Evolutionary conservation across 2,329 filamentous ascomycete species (phyloP), one percentile per base, ranked within the genome.

Genomic region (Fusarium subtropicale): DNA sequence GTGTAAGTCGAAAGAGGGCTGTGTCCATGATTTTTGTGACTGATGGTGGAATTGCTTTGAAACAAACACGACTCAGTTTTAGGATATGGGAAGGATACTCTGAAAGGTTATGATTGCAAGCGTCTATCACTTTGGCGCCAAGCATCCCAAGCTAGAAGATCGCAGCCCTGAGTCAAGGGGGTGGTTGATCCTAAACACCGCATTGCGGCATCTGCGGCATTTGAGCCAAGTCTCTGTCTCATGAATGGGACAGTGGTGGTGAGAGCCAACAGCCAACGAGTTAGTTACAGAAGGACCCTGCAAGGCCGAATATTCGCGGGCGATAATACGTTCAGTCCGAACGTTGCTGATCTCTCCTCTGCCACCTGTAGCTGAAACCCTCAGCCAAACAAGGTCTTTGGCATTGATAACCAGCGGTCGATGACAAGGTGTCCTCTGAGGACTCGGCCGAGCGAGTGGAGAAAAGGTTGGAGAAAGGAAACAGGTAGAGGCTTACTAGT

Each of bases 361-460:
- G 56, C 34, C 62, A 60, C 63, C 71, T 64, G 63, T 67, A 70
- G 57, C 71, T 73, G 65, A 72, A 72, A 74, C 70, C 67, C 45
- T 59, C 56, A 50, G 57, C 56, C 51, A 58, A 60, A 41, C 55
- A 60, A 60, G 56, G 46, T 34, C 58, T 52, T 66, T 62, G 60
- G 54, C 58, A 54, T 65, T 65, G 47, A 60, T 61, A 47, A 38
- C 56, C 56, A 61, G 55, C 38, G 44, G 56, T 28, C 44, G 54
- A 56, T 50, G 55, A 60, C 51, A 56, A 64, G 53, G 60, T 45
- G 55, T 66, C 50, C 51, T 71, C 67, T 73, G 57, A 63, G 57
- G 68, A 66, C 73, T 75, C 73, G 73, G 73, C 73, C 73, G 73
- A 75, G 70, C 69, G 62, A 65, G 38, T 34, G 48, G 24, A 70